phyloP scores from a whole-genome alignment of 2,329 filamentous ascomycete genomes.

The Gremmenia infestans region DNA sequence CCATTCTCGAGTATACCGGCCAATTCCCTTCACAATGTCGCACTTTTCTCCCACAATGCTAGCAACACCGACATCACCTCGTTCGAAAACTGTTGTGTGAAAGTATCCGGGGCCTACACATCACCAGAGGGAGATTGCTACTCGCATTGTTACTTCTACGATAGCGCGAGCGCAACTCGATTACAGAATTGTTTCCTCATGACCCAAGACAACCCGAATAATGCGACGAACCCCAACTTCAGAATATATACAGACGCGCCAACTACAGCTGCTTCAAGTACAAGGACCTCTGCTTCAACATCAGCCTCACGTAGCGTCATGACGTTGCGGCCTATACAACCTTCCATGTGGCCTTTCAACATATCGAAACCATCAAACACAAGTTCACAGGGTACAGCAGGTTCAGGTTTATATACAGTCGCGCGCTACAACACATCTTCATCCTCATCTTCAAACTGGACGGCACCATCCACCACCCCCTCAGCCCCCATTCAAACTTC shows the following conservation, averaged over 20 bases:
- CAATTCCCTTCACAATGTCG: neutral
- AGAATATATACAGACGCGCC: neutral
- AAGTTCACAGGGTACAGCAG: too few species aligned
- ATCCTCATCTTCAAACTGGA: too few species aligned
- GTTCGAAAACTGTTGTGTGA: neutral
- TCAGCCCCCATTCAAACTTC: neutral
- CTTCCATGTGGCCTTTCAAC: too few species aligned
- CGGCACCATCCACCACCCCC: neutral
- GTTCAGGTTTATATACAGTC: too few species aligned
- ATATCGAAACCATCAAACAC: too few species aligned
- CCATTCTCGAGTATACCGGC: neutral
- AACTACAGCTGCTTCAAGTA: neutral
- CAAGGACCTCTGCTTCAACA: slow-evolving; percentile 2
- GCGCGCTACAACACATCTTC: too few species aligned
- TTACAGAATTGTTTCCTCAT: neutral
- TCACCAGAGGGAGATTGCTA: neutral
- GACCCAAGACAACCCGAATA: neutral
- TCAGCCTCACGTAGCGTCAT: neutral
- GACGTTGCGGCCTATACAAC: too few species aligned
- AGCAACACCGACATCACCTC: neutral
- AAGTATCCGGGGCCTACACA: neutral
- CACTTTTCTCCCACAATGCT: neutral
- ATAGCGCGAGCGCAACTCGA: neutral
- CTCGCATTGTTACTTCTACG: neutral
- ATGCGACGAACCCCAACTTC: neutral